phyloP scores from a whole-genome alignment of 805 yeast genomes.

The Ogataea ramenticola region DNA sequence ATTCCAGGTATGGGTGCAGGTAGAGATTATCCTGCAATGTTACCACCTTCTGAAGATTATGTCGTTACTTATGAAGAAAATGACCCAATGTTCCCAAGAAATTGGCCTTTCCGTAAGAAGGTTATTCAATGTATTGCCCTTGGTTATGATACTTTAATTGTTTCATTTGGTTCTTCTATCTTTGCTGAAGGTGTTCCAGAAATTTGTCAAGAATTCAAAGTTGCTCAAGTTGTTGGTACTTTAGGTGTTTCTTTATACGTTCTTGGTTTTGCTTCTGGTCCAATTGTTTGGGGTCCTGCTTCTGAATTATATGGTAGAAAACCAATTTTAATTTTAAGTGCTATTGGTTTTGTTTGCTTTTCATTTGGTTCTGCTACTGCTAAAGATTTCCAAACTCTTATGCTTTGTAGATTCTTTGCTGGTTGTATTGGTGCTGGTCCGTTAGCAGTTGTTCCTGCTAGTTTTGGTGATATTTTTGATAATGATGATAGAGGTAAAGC shows the following conservation, averaged over 20 bases:
- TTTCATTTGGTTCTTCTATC: slow-evolving; percentile 79
- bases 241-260: slow-evolving; percentile 77
- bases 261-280: slow-evolving; percentile 92
- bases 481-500: slow-evolving; percentile 68
- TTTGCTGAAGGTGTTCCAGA: slow-evolving; percentile 55
- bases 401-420: slow-evolving; percentile 72
- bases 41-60: slow-evolving; percentile 49
- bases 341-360: slow-evolving; percentile 51
- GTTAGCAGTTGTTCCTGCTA: slow-evolving; percentile 79
- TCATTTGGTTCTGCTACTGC: slow-evolving; percentile 74
- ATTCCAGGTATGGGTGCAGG: slow-evolving; percentile 62
- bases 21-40: slow-evolving; percentile 53
- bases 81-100: slow-evolving; percentile 77
- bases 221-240: slow-evolving; percentile 63
- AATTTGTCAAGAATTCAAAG: slow-evolving; percentile 44
- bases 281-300: slow-evolving; percentile 82
- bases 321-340: slow-evolving; percentile 48
- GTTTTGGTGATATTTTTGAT: slow-evolving; percentile 75
- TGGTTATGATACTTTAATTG: slow-evolving; percentile 40
- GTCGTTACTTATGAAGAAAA: slow-evolving; percentile 65
- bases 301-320: slow-evolving; percentile 76
- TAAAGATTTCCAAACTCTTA: slow-evolving; percentile 66
- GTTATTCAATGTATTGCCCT: slow-evolving; percentile 34
- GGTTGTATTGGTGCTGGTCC: slow-evolving; percentile 84
- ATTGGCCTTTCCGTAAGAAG: slow-evolving; percentile 54